Percentiles rank a stretch among this genome's conserved stretches.
These are phyloP conservation scores for Naganishia cerealis DNA, from an alignment of 1,284 basidiomycete genomes.

Conservation along the genomic window DNA sequence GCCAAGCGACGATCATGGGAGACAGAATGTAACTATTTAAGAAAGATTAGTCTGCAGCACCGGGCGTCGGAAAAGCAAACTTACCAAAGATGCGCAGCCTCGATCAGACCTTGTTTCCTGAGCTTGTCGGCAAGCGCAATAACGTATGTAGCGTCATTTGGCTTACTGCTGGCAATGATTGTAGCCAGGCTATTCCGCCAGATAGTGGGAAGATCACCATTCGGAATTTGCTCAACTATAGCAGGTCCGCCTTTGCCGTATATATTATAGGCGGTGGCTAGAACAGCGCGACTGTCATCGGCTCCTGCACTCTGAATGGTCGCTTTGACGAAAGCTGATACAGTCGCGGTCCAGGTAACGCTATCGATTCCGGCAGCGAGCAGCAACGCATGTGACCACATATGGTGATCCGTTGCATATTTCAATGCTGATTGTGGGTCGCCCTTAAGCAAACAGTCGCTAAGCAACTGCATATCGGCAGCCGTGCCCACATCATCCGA, in stretches of 20 bases:
- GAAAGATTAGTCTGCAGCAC: constrained; percentile 30
- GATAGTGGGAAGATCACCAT: constrained; percentile 14
- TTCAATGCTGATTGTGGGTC: constrained; percentile 83
- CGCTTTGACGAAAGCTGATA: constrained; percentile 74
- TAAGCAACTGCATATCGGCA: constrained; percentile 58
- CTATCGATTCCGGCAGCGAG: constrained; percentile 91
- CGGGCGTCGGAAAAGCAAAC: constrained; percentile 38
- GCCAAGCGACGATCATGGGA: constrained; percentile 52
- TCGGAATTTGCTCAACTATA: constrained; percentile 62
- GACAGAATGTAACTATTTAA: constrained; percentile 77
- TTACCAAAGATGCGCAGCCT: constrained; percentile 90
- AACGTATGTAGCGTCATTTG: constrained; percentile 65
- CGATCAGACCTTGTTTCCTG: constrained; percentile 67
- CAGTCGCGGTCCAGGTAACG: constrained; percentile 87
- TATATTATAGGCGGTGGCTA: constrained; percentile 80
- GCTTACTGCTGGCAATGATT: constrained; percentile 72
- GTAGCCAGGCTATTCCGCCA: constrained; percentile 88
- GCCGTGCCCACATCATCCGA: constrained; percentile 6
- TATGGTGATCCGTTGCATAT: constrained; percentile 78
- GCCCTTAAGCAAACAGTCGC: constrained; percentile 74
- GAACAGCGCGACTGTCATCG: constrained; percentile 54
- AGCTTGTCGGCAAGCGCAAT: constrained; percentile 85
- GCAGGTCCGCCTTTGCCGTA: constrained; percentile 63
- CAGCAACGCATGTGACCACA: constrained; percentile 96
- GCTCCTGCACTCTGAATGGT: constrained; percentile 39